Conservation (phyloP, 1,139 yeast species). For the Saccharomyces hybrid region DNA sequence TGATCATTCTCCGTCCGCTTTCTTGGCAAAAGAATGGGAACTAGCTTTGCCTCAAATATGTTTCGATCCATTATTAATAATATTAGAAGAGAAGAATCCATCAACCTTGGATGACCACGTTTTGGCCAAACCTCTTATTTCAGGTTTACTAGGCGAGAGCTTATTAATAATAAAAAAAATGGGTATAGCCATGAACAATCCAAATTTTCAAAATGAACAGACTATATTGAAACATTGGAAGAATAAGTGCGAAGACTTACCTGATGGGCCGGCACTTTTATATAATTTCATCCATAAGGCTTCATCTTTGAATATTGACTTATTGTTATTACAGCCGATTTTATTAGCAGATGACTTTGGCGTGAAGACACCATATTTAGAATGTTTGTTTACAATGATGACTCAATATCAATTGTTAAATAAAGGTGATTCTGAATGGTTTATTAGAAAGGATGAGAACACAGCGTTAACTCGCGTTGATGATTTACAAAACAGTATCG, state of each 20-base stretch:
- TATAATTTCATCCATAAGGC: constrained; percentile 23
- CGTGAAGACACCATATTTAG: constrained; percentile 81
- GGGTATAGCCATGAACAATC: constrained; percentile 44
- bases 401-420: constrained; percentile 56
- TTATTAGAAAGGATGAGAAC: constrained; percentile 32
- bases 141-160: constrained; percentile 70
- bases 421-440: constrained; percentile 34
- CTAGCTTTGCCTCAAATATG: constrained; percentile 72
- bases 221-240: constrained; percentile 49
- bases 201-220: constrained; percentile 39
- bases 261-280: constrained; percentile 19
- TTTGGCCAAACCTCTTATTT: constrained; percentile 72
- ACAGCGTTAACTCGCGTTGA: not conserved
- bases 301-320: constrained; percentile 49
- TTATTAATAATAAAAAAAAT: constrained; percentile 64
- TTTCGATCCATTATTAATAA: constrained; percentile 63
- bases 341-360: constrained; percentile 78
- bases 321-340: constrained; percentile 74
- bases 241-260: constrained; percentile 30
- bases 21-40: constrained; percentile 75
- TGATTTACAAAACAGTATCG: not conserved
- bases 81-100: constrained; percentile 66
- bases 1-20: constrained; percentile 44
- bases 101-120: constrained; percentile 52
- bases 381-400: constrained; percentile 71